phyloP scores from a whole-genome alignment of 1,284 basidiomycete genomes.

The Leccinum cinnamomeum region DNA sequence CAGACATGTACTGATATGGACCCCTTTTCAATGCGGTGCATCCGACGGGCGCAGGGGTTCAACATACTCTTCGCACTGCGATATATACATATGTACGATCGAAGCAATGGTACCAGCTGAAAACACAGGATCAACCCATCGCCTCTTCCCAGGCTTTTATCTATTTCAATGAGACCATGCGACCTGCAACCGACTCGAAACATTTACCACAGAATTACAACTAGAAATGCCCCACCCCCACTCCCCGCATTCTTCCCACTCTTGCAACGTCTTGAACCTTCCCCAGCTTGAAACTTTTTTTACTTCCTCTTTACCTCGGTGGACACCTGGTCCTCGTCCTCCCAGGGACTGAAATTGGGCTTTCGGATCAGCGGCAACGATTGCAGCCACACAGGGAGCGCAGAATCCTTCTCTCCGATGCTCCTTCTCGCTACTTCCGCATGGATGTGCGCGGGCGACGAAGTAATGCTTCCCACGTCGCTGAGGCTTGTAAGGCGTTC shows the following conservation, averaged over 20 bases:
- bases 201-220: slow-evolving; percentile 17
- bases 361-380: slow-evolving; percentile 53
- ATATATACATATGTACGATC: too few relatives aligned
- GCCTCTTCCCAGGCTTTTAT: slow-evolving; percentile 18
- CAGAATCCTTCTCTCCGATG: slow-evolving; percentile 31
- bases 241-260: background rate
- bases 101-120: slow-evolving; percentile 11
- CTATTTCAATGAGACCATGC: slow-evolving; percentile 18
- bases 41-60: too few relatives aligned
- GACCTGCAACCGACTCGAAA: slow-evolving; percentile 13
- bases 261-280: too few relatives aligned
- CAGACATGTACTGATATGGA: too few relatives aligned
- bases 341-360: slow-evolving; percentile 67
- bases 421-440: slow-evolving; percentile 32
- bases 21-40: too few relatives aligned
- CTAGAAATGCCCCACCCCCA: background rate
- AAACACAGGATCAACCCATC: slow-evolving; percentile 23
- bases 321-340: slow-evolving; percentile 51
- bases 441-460: slow-evolving; percentile 54
- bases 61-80: too few relatives aligned
- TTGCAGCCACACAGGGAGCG: slow-evolving; percentile 56
- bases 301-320: slow-evolving; percentile 15
- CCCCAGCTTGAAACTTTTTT: too few relatives aligned
- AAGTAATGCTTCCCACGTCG: slow-evolving; percentile 65
- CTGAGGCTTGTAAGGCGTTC: slow-evolving; percentile 72